Evolutionary conservation across 2,329 filamentous ascomycete genomes (phyloP), one percentile per base, ranked within the genome.

Genomic region (Venturia carpophila): DNA sequence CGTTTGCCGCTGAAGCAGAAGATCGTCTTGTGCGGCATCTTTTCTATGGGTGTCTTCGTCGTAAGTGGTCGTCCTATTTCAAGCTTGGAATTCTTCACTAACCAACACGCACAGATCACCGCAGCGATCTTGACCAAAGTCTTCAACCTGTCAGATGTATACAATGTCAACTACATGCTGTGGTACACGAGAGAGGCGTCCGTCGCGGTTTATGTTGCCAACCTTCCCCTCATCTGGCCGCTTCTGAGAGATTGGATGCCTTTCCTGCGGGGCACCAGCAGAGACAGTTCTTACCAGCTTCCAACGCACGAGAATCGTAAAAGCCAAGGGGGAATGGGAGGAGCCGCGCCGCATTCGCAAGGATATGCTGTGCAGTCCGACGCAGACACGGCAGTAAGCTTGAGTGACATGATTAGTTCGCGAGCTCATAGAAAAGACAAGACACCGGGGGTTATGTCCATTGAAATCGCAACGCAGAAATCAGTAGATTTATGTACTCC

Each of bases 181-280:
- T 84, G 82, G 82, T 83, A 84, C 70, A 76, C 79, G 24, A 76
- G 82, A 64, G 82, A 85, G 75, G 79, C 80, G 11, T 78, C 75
- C 34, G 80, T 82, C 1, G 82, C 81, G 9, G 75, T 84, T 5
- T 79, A 79, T 66, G 80, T 84, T 11, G 77, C 80, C 67, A 84
- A 84, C 68, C 72, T 84, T 3, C 82, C 82, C 0, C 75, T 80
- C 60, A 78, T 83, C 64, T 84, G 82, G 81, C 77, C 80, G 0
- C 75, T 84, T 17, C 70, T 83, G 56, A 77, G 79, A 37, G 75
- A 79, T 62, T 70, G 76, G 64, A 75, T 80, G 68, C 70, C 71
- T 37, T 73, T 71, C 68, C 69, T 75, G 9, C 71, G 71, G 45
- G 65, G 21, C 60, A 43, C 39, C 24, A 60, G 30, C 41, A 41